Evolutionary conservation across 2,329 filamentous ascomycete genomes (phyloP), one percentile per base, ranked within the genome.

Genomic region (Lecanicillium sp.): DNA sequence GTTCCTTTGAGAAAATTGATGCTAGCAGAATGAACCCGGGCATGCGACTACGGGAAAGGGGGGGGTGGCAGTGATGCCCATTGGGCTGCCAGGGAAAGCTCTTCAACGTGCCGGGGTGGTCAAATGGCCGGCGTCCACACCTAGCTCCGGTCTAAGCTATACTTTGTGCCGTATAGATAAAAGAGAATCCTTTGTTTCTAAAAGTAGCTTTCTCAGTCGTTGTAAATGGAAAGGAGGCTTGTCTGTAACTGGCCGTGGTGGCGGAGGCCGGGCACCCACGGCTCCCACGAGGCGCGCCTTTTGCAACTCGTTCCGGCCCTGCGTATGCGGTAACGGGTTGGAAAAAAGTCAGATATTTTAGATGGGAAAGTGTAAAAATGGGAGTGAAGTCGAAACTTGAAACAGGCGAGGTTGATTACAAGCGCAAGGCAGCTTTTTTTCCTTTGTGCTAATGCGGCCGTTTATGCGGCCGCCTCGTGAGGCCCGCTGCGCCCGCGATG

Each of bases 381-480:
- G 15, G 14, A 24, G 15, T 21, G 6, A n/a, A n/a, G n/a, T 10
- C n/a, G 12, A 14, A 17, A 24, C 11, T 2, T 26, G 35, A 46
- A 33, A 46, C 44, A 17, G 35, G 26, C 44, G 36, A 46, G 44
- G 44, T 46, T 46, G 44, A 46, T 23, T 14, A 24, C 43, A 39
- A 46, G 44, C 32, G 12, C 26, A 33, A 46, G 44, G 37, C 35
- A 27, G 30, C 27, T 14, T 14, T 19, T n/a, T n/a, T n/a, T n/a
- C n/a, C n/a, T n/a, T n/a, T n/a, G n/a, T n/a, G 5, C 12, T 2
- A 26, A n/a, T 24, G 35, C 26, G 11, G 20, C n/a, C n/a, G n/a
- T n/a, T n/a, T 36, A 35, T 48, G 45, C 23, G 37, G 37, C 45
- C 45, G 23, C 29, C 15, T 48, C 38, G 20, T 21, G 37, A 35